Evolutionary conservation across 2,329 filamentous ascomycete genomes (phyloP).

Genomic region (Ambrosiella beaveri): DNA sequence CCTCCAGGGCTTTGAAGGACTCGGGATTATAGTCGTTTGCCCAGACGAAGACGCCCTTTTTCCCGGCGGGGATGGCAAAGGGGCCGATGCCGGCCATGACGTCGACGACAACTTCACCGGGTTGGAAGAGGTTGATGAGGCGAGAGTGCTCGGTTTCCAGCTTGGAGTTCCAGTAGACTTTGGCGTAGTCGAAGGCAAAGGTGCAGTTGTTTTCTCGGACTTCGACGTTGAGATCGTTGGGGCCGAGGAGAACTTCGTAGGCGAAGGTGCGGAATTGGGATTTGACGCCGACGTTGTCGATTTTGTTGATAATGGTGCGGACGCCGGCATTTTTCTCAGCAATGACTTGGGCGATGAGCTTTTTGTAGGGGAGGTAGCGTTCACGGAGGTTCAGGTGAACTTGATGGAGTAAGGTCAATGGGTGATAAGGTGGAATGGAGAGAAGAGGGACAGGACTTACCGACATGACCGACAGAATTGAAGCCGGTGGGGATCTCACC

Average conservation of each 20-base stretch:
- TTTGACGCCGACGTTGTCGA: constrained; percentile 68
- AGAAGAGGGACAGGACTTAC: constrained; percentile 26
- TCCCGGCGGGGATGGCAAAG: constrained; percentile 82
- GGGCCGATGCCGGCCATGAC: constrained; percentile 96
- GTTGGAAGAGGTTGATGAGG: constrained; percentile 56
- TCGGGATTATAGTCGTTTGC: constrained; percentile 95
- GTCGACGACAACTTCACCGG: constrained; percentile 82
- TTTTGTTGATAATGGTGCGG: constrained; percentile 88
- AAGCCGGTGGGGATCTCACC: constrained; percentile 75
- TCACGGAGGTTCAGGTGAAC: constrained; percentile 83
- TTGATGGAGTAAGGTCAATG: constrained; percentile 18
- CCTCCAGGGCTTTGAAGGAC: constrained; percentile 54
- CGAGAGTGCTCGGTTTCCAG: constrained; percentile 79
- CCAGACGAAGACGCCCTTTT: constrained; percentile 81
- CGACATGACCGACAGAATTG: constrained; percentile 74
- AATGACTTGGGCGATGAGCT: constrained; percentile 69
- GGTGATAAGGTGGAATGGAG: background rate
- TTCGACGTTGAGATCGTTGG: constrained; percentile 67
- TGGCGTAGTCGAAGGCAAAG: constrained; percentile 88
- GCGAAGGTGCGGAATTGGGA: constrained; percentile 81
- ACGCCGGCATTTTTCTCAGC: constrained; percentile 75
- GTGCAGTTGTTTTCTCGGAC: constrained; percentile 65
- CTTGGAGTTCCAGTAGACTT: constrained; percentile 96
- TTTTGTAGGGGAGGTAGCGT: constrained; percentile 69
- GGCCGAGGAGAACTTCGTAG: constrained; percentile 77